These are phyloP conservation scores for Penicillium nucicola DNA, from an alignment of 495 filamentous ascomycete genomes.

Conservation along the genomic window DNA sequence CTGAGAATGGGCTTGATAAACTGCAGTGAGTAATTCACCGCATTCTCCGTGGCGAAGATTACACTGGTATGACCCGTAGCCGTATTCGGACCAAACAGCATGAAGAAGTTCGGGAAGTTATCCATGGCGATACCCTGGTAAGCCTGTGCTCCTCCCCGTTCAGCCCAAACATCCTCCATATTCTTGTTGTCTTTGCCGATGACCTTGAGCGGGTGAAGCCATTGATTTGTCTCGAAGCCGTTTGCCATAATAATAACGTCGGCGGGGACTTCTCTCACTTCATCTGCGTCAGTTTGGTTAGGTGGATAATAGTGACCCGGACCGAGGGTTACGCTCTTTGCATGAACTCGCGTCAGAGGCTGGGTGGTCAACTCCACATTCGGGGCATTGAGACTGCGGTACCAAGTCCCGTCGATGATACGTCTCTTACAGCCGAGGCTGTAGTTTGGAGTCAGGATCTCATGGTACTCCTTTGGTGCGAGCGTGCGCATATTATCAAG, in stretches of 20 bases:
- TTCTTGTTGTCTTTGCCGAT: constrained; percentile 45
- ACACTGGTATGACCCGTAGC: constrained; percentile 62
- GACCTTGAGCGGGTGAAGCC: constrained; percentile 31
- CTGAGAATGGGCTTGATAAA: constrained; percentile 42
- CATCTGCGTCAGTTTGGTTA: constrained; percentile 25
- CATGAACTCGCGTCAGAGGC: constrained; percentile 46
- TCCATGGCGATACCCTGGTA: constrained; percentile 65
- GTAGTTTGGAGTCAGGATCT: constrained; percentile 62
- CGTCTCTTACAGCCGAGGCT: constrained; percentile 60
- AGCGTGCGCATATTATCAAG: constrained; percentile 45
- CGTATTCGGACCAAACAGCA: constrained; percentile 65
- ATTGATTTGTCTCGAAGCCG: constrained; percentile 49
- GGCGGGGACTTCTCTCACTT: constrained; percentile 47
- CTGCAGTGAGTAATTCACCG: constrained; percentile 46
- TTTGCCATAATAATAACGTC: constrained; percentile 61
- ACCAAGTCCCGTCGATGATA: constrained; percentile 56
- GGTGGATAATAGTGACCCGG: constrained; percentile 48
- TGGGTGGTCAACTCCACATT: constrained; percentile 56
- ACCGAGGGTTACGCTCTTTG: constrained; percentile 52
- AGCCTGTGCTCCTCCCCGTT: constrained; percentile 59
- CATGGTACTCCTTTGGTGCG: constrained; percentile 59
- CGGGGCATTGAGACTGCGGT: constrained; percentile 48
- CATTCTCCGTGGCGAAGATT: constrained; percentile 58
- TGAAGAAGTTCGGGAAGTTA: constrained; percentile 67
- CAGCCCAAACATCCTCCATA: constrained; percentile 52